Evolutionary conservation across 177 flowering plant genomes (phyloP), one percentile per base, ranked within the genome.

Genomic region (Vitis hybrid): DNA sequence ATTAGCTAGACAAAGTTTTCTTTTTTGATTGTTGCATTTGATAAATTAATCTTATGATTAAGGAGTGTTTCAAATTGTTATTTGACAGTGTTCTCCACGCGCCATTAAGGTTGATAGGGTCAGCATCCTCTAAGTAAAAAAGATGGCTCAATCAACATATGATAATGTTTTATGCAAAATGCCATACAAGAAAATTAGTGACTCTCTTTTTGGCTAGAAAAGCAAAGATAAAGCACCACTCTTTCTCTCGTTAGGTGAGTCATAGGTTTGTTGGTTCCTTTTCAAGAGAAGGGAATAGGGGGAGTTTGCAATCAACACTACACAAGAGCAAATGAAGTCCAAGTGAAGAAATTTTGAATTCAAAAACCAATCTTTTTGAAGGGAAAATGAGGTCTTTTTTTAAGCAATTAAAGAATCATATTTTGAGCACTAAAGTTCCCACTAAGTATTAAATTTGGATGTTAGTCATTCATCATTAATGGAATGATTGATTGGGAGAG

Each of bases 191-290:
- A 75, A 68, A 66, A 50, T 67, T 39, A 58, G 62, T 62, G 74
- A 74, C 53, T 70, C 65, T 67, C 69, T 67, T 74, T 74, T 71
- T 66, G 71, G 74, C 56, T 51, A 67, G 51, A 62, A 49, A 67
- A 67, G 62, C 61, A 77, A 70, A 71, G 75, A 14, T 67, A 74
- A 76, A 77, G 71, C 12, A 10, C 39, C 74, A 49, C 67, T 65
- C 70, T 48, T 61, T 63, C 63, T 69, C 68, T 68, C 51, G 51
- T 15, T 50, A 3, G 3, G 11, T 49, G 29, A 6, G 11, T 19
- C 58, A 51, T 12, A 33, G 51, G 59, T 29, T 55, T 10, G 18
- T 16, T 39, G 14, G 2, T 53, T 26, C 3, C 26, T 33, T 53
- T 55, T n/a, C 22, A 1, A 31, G 48, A 31, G 51, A 26, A 55